These are phyloP conservation scores for Microdochium bolleyi DNA, from an alignment of 2,329 filamentous ascomycete species.

Conservation along the genomic window DNA sequence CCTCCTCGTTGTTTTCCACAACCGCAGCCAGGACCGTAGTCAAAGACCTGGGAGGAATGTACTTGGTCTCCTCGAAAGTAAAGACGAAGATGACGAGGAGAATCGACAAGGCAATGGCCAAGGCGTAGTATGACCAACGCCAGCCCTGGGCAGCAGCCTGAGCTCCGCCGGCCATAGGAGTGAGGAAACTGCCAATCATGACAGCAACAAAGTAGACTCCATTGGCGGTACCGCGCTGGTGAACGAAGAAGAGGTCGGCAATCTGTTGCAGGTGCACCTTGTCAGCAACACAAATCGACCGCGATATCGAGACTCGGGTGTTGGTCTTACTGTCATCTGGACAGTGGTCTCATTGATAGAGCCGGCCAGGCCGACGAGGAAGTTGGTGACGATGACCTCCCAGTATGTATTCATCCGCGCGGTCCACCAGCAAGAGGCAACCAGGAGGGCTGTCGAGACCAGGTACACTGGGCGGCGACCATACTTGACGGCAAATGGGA, in stretches of 20 bases:
- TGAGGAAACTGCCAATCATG: conserved; percentile 21
- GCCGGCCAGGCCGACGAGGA: conserved; percentile 24
- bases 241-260: conserved; percentile 23
- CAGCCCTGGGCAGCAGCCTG: conserved; percentile 15
- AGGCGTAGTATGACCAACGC: conserved; percentile 20
- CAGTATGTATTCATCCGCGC: conserved; percentile 8
- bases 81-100: conserved; percentile 5
- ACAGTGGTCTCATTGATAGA: conserved; percentile 29
- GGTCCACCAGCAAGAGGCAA: conserved; percentile 14
- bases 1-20: not conserved
- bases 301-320: no score
- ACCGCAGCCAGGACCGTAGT: not conserved
- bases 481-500: conserved; percentile 24
- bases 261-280: conserved; percentile 14
- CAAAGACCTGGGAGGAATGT: conserved; percentile 7
- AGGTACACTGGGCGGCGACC: conserved; percentile 23
- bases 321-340: conserved; percentile 23
- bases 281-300: no score
- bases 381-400: conserved; percentile 15
- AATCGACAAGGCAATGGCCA: conserved; percentile 7
- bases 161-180: conserved; percentile 20
- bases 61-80: conserved; percentile 17
- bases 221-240: conserved; percentile 21
- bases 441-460: conserved; percentile 10
- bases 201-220: conserved; percentile 21